These are phyloP conservation scores for Stachybotrys echinatus DNA, from an alignment of 2,329 filamentous ascomycete genomes.

Conservation along the genomic window DNA sequence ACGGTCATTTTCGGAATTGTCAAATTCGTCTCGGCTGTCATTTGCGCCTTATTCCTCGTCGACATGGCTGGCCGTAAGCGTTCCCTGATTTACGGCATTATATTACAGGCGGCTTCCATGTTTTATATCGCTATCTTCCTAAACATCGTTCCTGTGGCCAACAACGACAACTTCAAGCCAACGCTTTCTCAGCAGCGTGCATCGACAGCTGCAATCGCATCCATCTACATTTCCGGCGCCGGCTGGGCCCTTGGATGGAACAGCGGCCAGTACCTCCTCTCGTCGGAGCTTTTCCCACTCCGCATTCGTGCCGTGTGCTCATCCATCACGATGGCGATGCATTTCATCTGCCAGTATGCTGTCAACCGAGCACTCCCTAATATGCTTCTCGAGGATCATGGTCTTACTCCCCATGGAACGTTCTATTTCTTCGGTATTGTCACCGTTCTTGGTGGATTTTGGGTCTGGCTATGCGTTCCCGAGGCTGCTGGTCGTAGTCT, in stretches of 20 bases:
- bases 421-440: conserved; percentile 12
- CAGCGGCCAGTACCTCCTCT: conserved; percentile 12
- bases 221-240: conserved; percentile 13
- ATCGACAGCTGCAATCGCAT: conserved; percentile 5
- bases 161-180: conserved; percentile 9
- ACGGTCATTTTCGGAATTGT: conserved; percentile 16
- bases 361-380: conserved; percentile 10
- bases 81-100: conserved; percentile 17
- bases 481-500: conserved; percentile 55
- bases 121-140: conserved; percentile 21
- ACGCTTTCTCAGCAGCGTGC: background rate
- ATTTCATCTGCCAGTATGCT: conserved; percentile 13
- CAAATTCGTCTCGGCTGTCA: conserved; percentile 15
- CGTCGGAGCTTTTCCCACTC: conserved; percentile 14
- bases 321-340: conserved; percentile 10
- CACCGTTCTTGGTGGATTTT: conserved; percentile 42
- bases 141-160: conserved; percentile 10
- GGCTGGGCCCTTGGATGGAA: conserved; percentile 14
- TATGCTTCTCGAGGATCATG: conserved; percentile 11
- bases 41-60: conserved; percentile 24
- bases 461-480: conserved; percentile 61
- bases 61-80: conserved; percentile 22
- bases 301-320: conserved; percentile 14
- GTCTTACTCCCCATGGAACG: conserved; percentile 10
- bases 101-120: conserved; percentile 17